A percentile compares a stretch with the other conserved stretches of the same genome.
Conservation (phyloP, 1,284 basidiomycete species). For the Lignosus rhinocerotis region DNA sequence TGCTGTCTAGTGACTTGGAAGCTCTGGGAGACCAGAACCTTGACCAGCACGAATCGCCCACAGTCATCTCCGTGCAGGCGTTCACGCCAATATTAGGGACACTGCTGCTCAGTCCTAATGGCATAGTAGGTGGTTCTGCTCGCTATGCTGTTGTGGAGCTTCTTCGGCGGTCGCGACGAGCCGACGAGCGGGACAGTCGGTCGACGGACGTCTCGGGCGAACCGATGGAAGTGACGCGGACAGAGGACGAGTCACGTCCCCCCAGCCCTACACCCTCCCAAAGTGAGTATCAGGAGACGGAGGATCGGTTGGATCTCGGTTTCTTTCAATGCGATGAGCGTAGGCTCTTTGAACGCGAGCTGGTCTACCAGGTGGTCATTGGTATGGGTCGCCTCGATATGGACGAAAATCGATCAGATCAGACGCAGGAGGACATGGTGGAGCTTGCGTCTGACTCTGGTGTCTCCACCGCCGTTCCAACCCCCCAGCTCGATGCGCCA, state of each 20-base stretch:
- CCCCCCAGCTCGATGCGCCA: conserved; percentile 12
- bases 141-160: conserved; percentile 80
- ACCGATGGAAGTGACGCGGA: not conserved
- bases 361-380: conserved; percentile 83
- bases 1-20: conserved; percentile 2
- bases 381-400: conserved; percentile 81
- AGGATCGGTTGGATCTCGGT: conserved; percentile 35
- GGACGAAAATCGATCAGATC: conserved; percentile 14
- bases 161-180: conserved; percentile 61
- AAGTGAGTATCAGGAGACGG: conserved; percentile 34
- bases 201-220: conserved; percentile 8
- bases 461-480: conserved; percentile 21
- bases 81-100: conserved; percentile 94
- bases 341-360: conserved; percentile 73
- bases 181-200: conserved; percentile 43
- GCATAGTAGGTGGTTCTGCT: conserved; percentile 71
- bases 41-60: conserved; percentile 22
- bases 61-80: conserved; percentile 74
- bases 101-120: conserved; percentile 81
- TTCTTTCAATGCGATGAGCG: conserved; percentile 60
- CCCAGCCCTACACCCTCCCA: conserved; percentile 14
- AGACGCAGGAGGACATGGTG: conserved; percentile 21
- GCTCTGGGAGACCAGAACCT: not conserved
- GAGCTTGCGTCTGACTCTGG: conserved; percentile 32
- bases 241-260: not conserved